Base-by-base conservation (phyloP, 139 green algal species). In the Coelastrella sp. region DNA sequence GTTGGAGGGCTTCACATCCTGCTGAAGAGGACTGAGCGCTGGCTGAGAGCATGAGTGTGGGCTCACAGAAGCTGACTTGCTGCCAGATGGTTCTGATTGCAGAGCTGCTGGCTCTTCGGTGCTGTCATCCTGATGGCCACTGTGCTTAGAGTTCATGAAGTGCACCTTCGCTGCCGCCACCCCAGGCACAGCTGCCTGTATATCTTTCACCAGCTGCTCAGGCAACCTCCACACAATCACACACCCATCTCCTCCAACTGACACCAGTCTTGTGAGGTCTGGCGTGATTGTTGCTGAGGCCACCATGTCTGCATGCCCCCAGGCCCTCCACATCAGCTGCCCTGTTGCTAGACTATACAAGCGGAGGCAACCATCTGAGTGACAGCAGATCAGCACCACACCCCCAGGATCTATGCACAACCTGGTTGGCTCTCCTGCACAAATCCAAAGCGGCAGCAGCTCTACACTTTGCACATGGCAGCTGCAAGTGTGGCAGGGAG, bases 221-320 rank as follows among this genome's bases (percentile, higher is more conserved):
- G 87, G 85, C 50, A 93, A 75, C 35, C 67, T 78, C 91, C 91
- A 94, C 32, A 92, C 85, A 73, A 92, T 84, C 27, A 91, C 67
- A 79, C 89, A 92, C 35, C 91, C 86, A 78, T 94, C 91, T 3
- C 89, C 87, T 17, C 85, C 88, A 2, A 91, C 89, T 74, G 79
- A 71, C 27, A 90, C 62, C 32, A 88, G 38, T 5, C 63, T 64
- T 21, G 30, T 60, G n/a, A 84, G 51, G 60, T 89, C 82, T 23
- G 80, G 11, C 2, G 74, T 72, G 19, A 86, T n/a, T n/a, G 69
- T 32, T 27, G 82, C 72, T 35, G 59, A 81, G 17, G 88, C 87
- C 34, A 69, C 81, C 23, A 89, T 71, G 15, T 90, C 87, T n/a
- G 50, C 77, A 72, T 92, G 90, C 27, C 88, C 87, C 57, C 72